Evolutionary conservation across 78 protist genomes (phyloP).

Genomic region (Thecamonas trahens): DNA sequence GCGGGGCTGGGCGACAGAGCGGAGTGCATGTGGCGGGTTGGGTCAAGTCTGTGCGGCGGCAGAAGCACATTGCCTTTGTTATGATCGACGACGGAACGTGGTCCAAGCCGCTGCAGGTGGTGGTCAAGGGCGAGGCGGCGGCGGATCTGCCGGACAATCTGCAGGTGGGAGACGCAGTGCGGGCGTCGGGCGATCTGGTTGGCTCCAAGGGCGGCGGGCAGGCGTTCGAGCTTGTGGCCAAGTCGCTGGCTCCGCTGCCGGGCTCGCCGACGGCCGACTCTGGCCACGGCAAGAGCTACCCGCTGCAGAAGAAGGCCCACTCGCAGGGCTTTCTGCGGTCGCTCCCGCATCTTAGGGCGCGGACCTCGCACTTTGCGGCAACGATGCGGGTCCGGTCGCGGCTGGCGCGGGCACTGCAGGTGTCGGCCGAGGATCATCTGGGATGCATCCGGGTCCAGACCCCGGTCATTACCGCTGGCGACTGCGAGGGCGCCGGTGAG

Average conservation of each 20-base stretch:
- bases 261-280: no score
- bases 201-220: background rate
- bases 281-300: no score
- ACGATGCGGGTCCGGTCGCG: constrained; percentile 52
- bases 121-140: background rate
- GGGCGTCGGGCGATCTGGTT: background rate
- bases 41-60: constrained; percentile 12
- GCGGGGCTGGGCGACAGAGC: no score
- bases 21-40: constrained; percentile 2
- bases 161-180: background rate
- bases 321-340: constrained; percentile 77
- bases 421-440: constrained; percentile 17
- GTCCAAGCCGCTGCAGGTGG: background rate
- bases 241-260: no score
- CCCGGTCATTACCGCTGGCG: constrained; percentile 74
- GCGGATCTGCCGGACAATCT: background rate
- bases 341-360: constrained; percentile 73
- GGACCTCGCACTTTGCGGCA: constrained; percentile 58
- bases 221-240: constrained; percentile 8
- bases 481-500: constrained; percentile 91
- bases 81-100: constrained; percentile 17
- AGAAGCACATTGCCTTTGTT: constrained; percentile 6
- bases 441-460: constrained; percentile 67
- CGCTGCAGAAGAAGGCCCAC: constrained; percentile 82
- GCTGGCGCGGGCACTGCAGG: constrained; percentile 19